A percentile compares a stretch with the other conserved stretches of the same genome.
These are phyloP conservation scores for Starmerella floris DNA, from an alignment of 805 yeast species.

Conservation along the genomic window DNA sequence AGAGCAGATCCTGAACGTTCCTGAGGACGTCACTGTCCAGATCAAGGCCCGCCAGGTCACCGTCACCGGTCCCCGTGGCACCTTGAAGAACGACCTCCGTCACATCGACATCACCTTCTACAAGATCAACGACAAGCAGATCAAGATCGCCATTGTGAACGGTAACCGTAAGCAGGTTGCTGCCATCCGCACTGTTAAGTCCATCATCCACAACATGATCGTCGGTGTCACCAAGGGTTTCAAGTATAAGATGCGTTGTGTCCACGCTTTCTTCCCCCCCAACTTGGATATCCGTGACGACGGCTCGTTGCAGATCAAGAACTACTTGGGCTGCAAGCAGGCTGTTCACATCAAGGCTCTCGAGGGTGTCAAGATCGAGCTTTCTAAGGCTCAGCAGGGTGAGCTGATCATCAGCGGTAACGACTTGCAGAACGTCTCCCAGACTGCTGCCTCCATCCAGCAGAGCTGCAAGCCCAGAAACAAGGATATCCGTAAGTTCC, in stretches of 20 bases:
- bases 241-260: constrained; percentile 99
- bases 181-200: constrained; percentile 95
- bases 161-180: constrained; percentile 99
- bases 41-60: constrained; percentile 84
- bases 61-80: constrained; percentile 98
- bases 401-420: constrained; percentile 87
- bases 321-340: constrained; percentile 98
- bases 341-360: constrained; percentile 76
- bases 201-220: constrained; percentile 84
- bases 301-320: constrained; percentile 87
- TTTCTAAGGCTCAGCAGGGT: constrained; percentile 79
- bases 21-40: constrained; percentile 83
- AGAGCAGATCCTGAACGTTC: constrained; percentile 69
- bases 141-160: constrained; percentile 88
- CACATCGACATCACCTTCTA: constrained; percentile 89
- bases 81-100: constrained; percentile 73
- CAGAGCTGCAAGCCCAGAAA: constrained; percentile 97
- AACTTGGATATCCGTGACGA: constrained; percentile 82
- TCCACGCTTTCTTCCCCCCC: constrained; percentile 99
- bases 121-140: constrained; percentile 55
- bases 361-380: constrained; percentile 79
- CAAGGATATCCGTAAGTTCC: constrained; percentile 99
- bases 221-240: constrained; percentile 98
- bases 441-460: constrained; percentile 96
- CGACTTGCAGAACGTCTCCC: constrained; percentile 95